These are phyloP conservation scores for Mediolabrus comicus DNA, from an alignment of 108 stramenopile species.

Conservation along the genomic window DNA sequence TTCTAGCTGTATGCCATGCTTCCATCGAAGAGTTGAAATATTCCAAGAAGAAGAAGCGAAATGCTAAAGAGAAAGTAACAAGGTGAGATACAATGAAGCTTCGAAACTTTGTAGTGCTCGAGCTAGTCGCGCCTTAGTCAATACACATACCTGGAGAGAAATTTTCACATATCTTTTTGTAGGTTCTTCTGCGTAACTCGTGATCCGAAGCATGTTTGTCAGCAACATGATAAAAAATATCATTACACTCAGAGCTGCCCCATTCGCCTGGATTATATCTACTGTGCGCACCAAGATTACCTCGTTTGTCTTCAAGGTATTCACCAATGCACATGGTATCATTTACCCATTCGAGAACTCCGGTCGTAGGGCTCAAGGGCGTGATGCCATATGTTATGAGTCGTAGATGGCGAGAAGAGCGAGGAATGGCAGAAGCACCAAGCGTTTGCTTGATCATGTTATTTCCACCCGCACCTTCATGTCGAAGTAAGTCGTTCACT, in stretches of 20 bases:
- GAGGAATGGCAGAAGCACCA: background rate
- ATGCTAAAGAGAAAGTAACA: conserved; percentile 68
- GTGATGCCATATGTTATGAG: conserved; percentile 88
- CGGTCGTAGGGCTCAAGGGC: conserved; percentile 87
- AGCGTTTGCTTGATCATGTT: conserved; percentile 4
- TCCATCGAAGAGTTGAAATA: conserved; percentile 76
- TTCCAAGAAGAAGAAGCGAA: conserved; percentile 93
- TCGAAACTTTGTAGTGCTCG: background rate
- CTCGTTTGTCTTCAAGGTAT: conserved; percentile 36
- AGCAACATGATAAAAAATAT: conserved; percentile 48
- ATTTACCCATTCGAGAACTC: conserved; percentile 96
- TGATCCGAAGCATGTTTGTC: conserved; percentile 47
- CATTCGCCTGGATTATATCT: conserved; percentile 90
- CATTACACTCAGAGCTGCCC: conserved; percentile 27
- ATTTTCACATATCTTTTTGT: conserved; percentile 62
- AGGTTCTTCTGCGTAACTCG: conserved; percentile 51
- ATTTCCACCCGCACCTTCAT: conserved; percentile 20
- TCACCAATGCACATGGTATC: conserved; percentile 83
- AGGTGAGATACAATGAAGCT: conserved; percentile 48
- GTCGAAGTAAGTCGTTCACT: conserved; percentile 81
- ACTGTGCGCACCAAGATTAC: conserved; percentile 55
- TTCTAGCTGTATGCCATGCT: conserved; percentile 85
- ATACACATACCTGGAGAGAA: conserved; percentile 67
- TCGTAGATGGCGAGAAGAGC: conserved; percentile 36
- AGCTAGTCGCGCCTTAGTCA: background rate